phyloP scores from a whole-genome alignment of 1,284 basidiomycete species.

The Gomphus sp. region DNA sequence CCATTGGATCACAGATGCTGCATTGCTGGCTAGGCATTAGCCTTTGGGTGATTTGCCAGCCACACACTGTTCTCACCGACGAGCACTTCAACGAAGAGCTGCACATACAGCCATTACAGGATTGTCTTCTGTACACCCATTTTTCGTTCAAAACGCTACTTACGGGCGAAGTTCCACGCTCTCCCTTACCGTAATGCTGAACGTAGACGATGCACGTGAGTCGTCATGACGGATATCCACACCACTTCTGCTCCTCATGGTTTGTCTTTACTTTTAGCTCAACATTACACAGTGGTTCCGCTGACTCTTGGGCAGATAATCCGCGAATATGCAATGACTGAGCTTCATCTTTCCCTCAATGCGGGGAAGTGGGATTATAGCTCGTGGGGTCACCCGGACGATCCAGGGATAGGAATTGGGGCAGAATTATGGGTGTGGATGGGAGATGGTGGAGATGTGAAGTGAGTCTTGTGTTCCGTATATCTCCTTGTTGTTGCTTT shows the following conservation, averaged over 20 bases:
- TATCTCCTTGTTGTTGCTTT: too few species aligned
- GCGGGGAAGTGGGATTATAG: constrained; percentile 88
- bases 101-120: constrained; percentile 62
- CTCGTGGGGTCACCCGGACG: constrained; percentile 76
- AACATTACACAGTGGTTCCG: constrained; percentile 61
- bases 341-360: constrained; percentile 82
- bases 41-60: neutral
- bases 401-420: constrained; percentile 70
- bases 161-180: constrained; percentile 40
- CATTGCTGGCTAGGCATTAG: neutral
- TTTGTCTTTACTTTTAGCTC: too few species aligned
- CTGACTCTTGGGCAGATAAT: constrained; percentile 81
- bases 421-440: constrained; percentile 55
- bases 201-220: constrained; percentile 26
- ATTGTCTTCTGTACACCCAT: constrained; percentile 78
- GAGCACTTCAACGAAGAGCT: constrained; percentile 67
- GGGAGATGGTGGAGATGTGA: constrained; percentile 68
- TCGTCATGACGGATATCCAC: neutral
- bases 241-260: neutral
- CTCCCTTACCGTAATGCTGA: constrained; percentile 41
- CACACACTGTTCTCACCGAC: neutral
- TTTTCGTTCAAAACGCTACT: constrained; percentile 74
- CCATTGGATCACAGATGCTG: neutral
- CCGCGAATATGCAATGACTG: constrained; percentile 74
- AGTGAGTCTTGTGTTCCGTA: constrained; percentile 30